Percentiles rank a stretch among this genome's conserved stretches.
These are phyloP conservation scores for Hypoxylon cercidicola DNA, from an alignment of 495 filamentous ascomycete genomes.

Conservation along the genomic window DNA sequence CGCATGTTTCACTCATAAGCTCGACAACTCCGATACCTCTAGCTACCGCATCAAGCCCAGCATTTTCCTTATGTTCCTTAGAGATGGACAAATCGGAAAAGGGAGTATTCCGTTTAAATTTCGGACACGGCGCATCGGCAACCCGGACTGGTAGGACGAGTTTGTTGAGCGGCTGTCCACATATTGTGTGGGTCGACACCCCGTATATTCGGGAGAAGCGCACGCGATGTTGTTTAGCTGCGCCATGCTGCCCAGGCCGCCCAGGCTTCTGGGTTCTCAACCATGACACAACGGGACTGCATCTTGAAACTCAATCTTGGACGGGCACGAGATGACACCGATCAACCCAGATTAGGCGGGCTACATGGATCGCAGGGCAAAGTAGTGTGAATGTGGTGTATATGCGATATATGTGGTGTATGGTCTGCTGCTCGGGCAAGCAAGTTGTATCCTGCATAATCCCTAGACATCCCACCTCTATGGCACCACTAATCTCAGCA, in stretches of 20 bases:
- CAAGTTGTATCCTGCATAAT: constrained; percentile 26
- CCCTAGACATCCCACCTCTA: constrained; percentile 23
- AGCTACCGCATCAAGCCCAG: constrained; percentile 6
- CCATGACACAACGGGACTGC: constrained; percentile 22
- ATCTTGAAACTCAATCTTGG: constrained; percentile 15
- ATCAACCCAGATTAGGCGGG: constrained; percentile 26
- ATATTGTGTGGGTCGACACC: constrained; percentile 26
- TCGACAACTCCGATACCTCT: constrained; percentile 8
- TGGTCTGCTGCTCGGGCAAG: constrained; percentile 18
- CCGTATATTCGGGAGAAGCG: constrained; percentile 25
- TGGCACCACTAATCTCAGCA: constrained; percentile 32
- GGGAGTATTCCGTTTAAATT: constrained; percentile 10
- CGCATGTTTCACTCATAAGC: constrained; percentile 17
- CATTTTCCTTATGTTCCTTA: constrained; percentile 8
- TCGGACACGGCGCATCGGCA: constrained; percentile 27
- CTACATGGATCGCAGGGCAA: constrained; percentile 18
- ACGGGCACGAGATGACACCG: constrained; percentile 20
- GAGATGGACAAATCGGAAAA: constrained; percentile 31
- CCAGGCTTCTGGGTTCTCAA: constrained; percentile 17
- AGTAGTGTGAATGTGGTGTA: constrained; percentile 2
- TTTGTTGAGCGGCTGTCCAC: constrained; percentile 34
- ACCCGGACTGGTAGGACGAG: constrained; percentile 25
- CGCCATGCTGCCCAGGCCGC: constrained; percentile 9
- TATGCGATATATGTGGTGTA: constrained; percentile 6
- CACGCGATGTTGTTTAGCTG: constrained; percentile 17